phyloP scores from a whole-genome alignment of 805 yeast species.

The Candida maesae region DNA sequence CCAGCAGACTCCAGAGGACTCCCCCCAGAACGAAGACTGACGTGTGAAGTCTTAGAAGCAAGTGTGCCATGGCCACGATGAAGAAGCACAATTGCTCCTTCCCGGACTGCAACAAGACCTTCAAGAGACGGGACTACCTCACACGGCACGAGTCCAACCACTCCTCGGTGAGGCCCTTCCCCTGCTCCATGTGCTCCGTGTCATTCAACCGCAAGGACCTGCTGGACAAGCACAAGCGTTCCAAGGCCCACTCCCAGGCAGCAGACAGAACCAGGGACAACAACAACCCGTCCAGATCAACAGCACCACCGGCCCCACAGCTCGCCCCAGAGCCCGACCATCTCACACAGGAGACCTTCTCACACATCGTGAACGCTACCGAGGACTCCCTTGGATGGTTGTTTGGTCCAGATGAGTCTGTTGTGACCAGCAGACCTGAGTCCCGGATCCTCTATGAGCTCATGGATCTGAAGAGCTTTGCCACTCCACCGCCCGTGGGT shows the following conservation, averaged over 20 bases:
- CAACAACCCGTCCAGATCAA: too few species aligned
- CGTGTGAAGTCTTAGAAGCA: too few species aligned
- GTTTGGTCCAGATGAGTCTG: conserved; percentile 21
- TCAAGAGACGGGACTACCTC: conserved; percentile 35
- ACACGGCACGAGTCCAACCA: conserved; percentile 32
- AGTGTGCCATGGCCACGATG: too few species aligned
- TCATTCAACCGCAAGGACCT: conserved; percentile 32
- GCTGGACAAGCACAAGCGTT: conserved; percentile 28
- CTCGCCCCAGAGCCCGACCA: too few species aligned
- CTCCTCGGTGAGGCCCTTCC: conserved; percentile 26
- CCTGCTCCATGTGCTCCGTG: conserved; percentile 26
- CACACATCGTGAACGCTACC: conserved; percentile 18
- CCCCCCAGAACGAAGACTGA: too few species aligned
- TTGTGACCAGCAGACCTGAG: not conserved
- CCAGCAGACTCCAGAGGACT: too few species aligned
- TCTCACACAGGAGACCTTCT: conserved; percentile 2
- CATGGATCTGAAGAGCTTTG: not conserved
- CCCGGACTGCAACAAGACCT: conserved; percentile 25
- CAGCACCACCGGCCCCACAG: too few species aligned
- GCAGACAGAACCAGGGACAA: not conserved
- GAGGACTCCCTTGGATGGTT: conserved; percentile 27
- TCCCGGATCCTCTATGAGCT: not conserved
- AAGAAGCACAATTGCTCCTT: conserved; percentile 13
- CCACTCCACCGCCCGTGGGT: not conserved
- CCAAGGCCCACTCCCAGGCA: conserved; percentile 21